Evolutionary conservation across 257 asterid species (phyloP).

Genomic region (Coffea eugenioides): DNA sequence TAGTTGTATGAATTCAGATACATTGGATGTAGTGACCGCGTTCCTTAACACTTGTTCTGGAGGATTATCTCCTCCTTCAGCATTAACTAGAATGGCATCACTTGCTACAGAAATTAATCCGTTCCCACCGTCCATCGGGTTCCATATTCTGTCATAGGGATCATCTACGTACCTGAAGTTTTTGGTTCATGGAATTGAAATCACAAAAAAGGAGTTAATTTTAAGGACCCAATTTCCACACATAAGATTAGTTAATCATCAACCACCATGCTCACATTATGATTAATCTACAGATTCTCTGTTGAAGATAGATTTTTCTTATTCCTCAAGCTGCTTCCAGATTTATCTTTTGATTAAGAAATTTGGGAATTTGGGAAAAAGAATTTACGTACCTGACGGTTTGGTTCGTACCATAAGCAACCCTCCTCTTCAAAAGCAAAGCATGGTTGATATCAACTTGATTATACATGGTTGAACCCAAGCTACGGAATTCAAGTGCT

Average conservation of each 20-base stretch:
- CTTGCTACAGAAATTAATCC: slow-evolving; percentile 22
- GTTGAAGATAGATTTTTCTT: too few species aligned
- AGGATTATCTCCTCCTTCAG: slow-evolving; percentile 30
- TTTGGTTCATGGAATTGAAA: neutral
- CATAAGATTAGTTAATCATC: too few species aligned
- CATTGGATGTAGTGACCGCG: slow-evolving; percentile 34
- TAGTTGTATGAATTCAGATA: slow-evolving; percentile 20
- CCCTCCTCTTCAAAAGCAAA: slow-evolving; percentile 34
- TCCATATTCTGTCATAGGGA: slow-evolving; percentile 61
- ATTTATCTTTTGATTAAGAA: neutral
- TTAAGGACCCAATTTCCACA: too few species aligned
- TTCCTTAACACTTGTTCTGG: slow-evolving; percentile 41
- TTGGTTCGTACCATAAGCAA: slow-evolving; percentile 51
- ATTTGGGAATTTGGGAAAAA: neutral
- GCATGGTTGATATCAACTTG: slow-evolving; percentile 23
- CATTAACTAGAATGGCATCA: slow-evolving; percentile 14
- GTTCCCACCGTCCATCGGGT: slow-evolving; percentile 13
- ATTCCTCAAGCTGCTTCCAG: too few species aligned
- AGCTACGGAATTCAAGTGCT: slow-evolving; percentile 54
- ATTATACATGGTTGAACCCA: slow-evolving; percentile 49
- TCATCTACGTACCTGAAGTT: slow-evolving; percentile 32
- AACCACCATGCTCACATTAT: too few species aligned
- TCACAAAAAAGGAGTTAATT: neutral
- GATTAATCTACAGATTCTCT: too few species aligned
- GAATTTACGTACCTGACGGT: slow-evolving; percentile 37